Base-by-base conservation (phyloP, 2,329 filamentous ascomycete species). In the Neoscytalidium dimidiatum region DNA sequence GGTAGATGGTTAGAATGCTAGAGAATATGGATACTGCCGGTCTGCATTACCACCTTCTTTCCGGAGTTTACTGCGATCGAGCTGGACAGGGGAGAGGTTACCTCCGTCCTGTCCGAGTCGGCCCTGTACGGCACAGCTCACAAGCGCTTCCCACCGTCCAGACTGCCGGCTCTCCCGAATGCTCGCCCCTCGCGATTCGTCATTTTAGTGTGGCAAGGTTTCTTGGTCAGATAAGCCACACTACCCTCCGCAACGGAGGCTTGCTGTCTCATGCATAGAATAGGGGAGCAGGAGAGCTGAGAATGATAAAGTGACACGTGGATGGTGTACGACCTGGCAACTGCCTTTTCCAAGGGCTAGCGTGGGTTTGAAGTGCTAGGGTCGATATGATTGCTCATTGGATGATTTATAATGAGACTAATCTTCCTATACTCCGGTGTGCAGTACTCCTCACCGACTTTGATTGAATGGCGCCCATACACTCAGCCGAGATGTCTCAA, bases 281-380 rank as follows among this genome's bases (percentile, higher is more conserved):
- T 60, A 60, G 56, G 56, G 35, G 56, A 43, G 14, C 17, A 19
- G 4, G 41, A 60, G 28, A 60, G 56, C 56, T 60, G 56, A 60
- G 41, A 23, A 43, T 28, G 21, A 43, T 28, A 4, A 4, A 46
- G 14, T 33, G 26, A 33, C 56, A 60, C 56, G 28, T 60, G 56
- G 56, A 46, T 33, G 52, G 26, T 46, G 56, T 46, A 46, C 38
- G 41, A 33, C 41, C 38, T 46, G 56, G 33, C 56, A 33, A 60
- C 46, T 26, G 28, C 13, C 29, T 26, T 46, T 60, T 17, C 23
- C 56, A 21, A 60, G 28, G 56, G 26, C 56, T 60, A 60, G 56
- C 56, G 56, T 14, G 19, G 4, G 33, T 60, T 26, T 44, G 41
- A 8, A 4, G n/a, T 46, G 26, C 56, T 46, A 46, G 56, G 56